A percentile compares a stretch with the other conserved stretches of the same genome.
Evolutionary conservation across 352 stramenopile species (phyloP).

Genomic region (Phytopythium chamaehyphon): DNA sequence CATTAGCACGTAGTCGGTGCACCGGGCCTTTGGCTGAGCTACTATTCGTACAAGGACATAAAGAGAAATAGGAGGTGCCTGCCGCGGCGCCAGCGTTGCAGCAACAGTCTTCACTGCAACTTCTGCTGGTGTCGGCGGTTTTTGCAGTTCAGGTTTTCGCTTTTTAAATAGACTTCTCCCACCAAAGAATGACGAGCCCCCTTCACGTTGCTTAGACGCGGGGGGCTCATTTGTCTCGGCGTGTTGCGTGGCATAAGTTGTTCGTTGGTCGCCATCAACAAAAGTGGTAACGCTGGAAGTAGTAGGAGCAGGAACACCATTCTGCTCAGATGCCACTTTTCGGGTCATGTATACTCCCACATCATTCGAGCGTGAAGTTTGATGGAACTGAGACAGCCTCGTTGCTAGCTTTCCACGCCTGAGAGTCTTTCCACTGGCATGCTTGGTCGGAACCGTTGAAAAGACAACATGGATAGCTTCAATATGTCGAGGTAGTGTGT

Average conservation of each 20-base stretch:
- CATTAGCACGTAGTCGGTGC: constrained; percentile 5
- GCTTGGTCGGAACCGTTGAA: constrained; percentile 19
- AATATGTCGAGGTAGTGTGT: neutral
- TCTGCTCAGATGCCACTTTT: constrained; percentile 4
- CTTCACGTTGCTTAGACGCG: constrained; percentile 4
- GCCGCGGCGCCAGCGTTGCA: constrained; percentile 17
- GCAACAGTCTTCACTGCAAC: neutral
- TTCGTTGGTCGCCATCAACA: too few species aligned
- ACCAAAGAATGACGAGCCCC: constrained; percentile 11
- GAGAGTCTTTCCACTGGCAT: constrained; percentile 8
- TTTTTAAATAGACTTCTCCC: constrained; percentile 24
- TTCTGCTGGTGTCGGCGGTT: constrained; percentile 7
- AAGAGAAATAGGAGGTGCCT: constrained; percentile 15
- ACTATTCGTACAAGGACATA: constrained; percentile 29
- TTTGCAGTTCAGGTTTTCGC: constrained; percentile 12
- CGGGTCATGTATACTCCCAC: constrained; percentile 27
- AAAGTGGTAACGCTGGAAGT: too few species aligned
- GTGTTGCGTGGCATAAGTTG: neutral
- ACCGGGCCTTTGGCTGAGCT: neutral
- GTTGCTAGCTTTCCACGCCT: constrained; percentile 19
- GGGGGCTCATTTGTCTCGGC: neutral
- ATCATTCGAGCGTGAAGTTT: constrained; percentile 5
- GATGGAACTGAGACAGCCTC: constrained; percentile 32
- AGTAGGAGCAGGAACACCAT: too few species aligned
- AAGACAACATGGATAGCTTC: neutral